phyloP scores from a whole-genome alignment of 495 filamentous ascomycete species.

The Trichoderma asperelloides region DNA sequence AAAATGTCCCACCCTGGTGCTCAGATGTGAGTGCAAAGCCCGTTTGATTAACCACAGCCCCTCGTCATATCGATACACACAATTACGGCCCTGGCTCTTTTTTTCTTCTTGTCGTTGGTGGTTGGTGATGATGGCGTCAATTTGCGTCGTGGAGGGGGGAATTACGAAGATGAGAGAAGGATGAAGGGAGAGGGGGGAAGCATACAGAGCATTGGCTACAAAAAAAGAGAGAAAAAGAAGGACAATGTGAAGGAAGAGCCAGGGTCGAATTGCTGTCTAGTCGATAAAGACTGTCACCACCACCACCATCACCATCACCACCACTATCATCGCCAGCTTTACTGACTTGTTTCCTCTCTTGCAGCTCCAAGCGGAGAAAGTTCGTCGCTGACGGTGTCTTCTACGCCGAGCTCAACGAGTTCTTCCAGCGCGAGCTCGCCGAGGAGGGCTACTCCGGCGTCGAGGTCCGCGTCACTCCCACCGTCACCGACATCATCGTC shows the following conservation, averaged over 20 bases:
- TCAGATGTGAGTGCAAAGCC: constrained; percentile 34
- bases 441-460: constrained; percentile 99
- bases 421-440: constrained; percentile 99
- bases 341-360: neutral
- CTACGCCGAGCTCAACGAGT: constrained; percentile 99
- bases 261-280: neutral
- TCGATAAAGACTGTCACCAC: neutral
- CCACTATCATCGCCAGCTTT: neutral
- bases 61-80: neutral
- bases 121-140: neutral
- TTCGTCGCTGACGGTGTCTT: constrained; percentile 99
- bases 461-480: constrained; percentile 98
- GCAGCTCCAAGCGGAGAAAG: constrained; percentile 95
- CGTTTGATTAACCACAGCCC: neutral
- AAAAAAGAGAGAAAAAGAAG: neutral
- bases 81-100: neutral
- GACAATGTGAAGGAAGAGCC: neutral
- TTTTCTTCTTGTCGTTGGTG: neutral
- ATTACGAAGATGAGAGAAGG: neutral
- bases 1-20: constrained; percentile 43
- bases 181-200: neutral
- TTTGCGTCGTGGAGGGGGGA: neutral
- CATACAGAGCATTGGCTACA: neutral
- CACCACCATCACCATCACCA: neutral
- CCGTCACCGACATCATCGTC: constrained; percentile 99